Evolutionary conservation across 164 flowering plant species (phyloP).

Genomic region (Tinospora cordifolia): DNA sequence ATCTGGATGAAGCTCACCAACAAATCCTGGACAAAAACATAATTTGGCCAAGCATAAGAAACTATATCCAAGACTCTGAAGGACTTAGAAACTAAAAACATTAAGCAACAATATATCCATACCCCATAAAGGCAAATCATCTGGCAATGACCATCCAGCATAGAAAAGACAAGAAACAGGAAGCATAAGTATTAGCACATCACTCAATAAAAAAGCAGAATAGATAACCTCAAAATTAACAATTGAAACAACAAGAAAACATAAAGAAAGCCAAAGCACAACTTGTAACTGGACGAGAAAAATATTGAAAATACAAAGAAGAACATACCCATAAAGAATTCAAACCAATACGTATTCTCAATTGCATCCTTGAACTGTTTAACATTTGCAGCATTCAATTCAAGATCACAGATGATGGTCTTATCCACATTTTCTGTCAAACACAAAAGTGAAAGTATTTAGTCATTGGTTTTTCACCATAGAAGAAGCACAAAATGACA

Average conservation of each 20-base stretch:
- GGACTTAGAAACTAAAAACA: background rate
- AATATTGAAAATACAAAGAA: background rate
- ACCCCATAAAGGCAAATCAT: conserved; percentile 98
- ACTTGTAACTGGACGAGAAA: background rate
- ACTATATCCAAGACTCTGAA: background rate
- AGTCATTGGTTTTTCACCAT: background rate
- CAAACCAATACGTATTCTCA: conserved; percentile 90
- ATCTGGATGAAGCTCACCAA: conserved; percentile 79
- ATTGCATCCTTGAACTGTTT: conserved; percentile 92
- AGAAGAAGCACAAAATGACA: background rate
- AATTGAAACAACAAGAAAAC: background rate
- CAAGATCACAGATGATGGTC: conserved; percentile 55
- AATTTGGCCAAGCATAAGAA: background rate
- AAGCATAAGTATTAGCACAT: conserved; percentile 5
- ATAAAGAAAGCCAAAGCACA: background rate
- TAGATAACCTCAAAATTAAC: background rate
- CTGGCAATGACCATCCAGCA: conserved; percentile 40
- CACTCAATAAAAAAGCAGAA: conserved; percentile 9
- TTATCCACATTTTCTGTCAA: conserved; percentile 75
- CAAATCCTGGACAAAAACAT: conserved; percentile 48
- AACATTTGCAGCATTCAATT: conserved; percentile 69
- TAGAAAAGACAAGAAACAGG: conserved; percentile 7
- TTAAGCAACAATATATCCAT: conserved; percentile 22
- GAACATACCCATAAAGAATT: conserved; percentile 88
- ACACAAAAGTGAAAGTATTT: background rate